Evolutionary conservation across 2,329 filamentous ascomycete genomes (phyloP).

Genomic region (Diplocarpon rosae): DNA sequence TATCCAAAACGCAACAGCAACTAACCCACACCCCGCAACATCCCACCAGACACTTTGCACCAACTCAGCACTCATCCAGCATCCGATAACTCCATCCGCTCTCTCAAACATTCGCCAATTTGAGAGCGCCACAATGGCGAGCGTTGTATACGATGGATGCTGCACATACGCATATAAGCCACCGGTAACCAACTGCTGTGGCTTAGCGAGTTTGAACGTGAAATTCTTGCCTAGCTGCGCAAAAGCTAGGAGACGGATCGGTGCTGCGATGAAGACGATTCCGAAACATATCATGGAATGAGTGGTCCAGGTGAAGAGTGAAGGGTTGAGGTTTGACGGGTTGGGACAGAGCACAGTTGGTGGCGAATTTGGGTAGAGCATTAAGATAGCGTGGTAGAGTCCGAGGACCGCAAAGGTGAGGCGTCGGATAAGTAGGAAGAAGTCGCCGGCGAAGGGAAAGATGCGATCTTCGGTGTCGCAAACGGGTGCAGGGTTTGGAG

Average conservation of each 20-base stretch:
- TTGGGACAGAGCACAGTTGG: slow-evolving; percentile 7
- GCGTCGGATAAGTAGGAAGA: slow-evolving; percentile 2
- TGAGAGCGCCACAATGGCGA: slow-evolving; percentile 28
- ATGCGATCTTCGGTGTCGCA: slow-evolving; percentile 3
- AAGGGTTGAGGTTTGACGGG: slow-evolving; percentile 1
- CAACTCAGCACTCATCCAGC: slow-evolving; percentile 27
- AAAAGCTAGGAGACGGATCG: slow-evolving; percentile 32
- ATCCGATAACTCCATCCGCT: slow-evolving; percentile 31
- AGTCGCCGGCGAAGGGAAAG: neutral
- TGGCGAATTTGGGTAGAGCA: slow-evolving; percentile 1
- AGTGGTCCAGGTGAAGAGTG: slow-evolving; percentile 23
- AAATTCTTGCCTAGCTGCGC: slow-evolving; percentile 38
- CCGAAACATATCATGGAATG: slow-evolving; percentile 12
- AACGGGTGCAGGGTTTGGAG: slow-evolving; percentile 6
- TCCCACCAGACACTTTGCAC: slow-evolving; percentile 5
- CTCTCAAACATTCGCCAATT: slow-evolving; percentile 29
- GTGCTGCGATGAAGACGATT: slow-evolving; percentile 18
- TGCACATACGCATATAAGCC: slow-evolving; percentile 67
- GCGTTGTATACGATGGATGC: slow-evolving; percentile 67
- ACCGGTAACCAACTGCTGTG: slow-evolving; percentile 61
- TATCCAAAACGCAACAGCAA: slow-evolving; percentile 29
- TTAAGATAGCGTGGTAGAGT: slow-evolving; percentile 5
- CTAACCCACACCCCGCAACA: slow-evolving; percentile 9
- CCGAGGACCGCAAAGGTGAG: slow-evolving; percentile 1
- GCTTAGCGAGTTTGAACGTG: slow-evolving; percentile 39